A percentile compares a stretch with the other conserved stretches of the same genome.
phyloP scores from a whole-genome alignment of 208 protist species.

The Trypanosoma avium region DNA sequence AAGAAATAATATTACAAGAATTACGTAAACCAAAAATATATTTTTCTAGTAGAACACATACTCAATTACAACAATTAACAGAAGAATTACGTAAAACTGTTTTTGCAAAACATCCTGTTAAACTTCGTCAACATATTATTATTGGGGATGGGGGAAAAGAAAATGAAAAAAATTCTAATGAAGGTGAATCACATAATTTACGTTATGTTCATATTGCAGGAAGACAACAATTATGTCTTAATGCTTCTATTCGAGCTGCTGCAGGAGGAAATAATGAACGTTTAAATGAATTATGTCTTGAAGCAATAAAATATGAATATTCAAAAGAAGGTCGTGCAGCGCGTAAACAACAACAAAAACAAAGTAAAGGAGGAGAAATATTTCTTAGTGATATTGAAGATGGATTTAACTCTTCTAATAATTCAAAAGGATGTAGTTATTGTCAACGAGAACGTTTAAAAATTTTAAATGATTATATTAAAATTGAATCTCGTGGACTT shows the following conservation, averaged over 20 bases:
- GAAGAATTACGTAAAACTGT: constrained; percentile 85
- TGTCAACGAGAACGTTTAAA: constrained; percentile 24
- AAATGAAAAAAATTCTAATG: neutral
- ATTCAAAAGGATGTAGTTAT: constrained; percentile 27
- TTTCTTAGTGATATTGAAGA: constrained; percentile 25
- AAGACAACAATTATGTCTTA: constrained; percentile 91
- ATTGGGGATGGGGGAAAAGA: neutral
- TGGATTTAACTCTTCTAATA: neutral
- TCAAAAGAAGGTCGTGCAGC: constrained; percentile 39
- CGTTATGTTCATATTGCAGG: constrained; percentile 87
- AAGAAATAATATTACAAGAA: neutral
- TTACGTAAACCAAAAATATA: constrained; percentile 88
- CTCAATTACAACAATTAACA: constrained; percentile 93
- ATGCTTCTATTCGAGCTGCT: constrained; percentile 48
- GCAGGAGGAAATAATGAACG: constrained; percentile 28
- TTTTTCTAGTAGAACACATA: constrained; percentile 95
- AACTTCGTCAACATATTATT: neutral
- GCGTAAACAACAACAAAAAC: constrained; percentile 29
- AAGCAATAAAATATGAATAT: constrained; percentile 80
- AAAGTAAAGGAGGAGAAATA: neutral
- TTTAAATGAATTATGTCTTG: constrained; percentile 94
- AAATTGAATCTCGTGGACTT: constrained; percentile 33
- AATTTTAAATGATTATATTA: constrained; percentile 27
- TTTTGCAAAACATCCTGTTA: constrained; percentile 58
- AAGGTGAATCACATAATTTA: constrained; percentile 27